These are phyloP conservation scores for Penicillium egyptiacum DNA, from an alignment of 495 filamentous ascomycete genomes.

Conservation along the genomic window DNA sequence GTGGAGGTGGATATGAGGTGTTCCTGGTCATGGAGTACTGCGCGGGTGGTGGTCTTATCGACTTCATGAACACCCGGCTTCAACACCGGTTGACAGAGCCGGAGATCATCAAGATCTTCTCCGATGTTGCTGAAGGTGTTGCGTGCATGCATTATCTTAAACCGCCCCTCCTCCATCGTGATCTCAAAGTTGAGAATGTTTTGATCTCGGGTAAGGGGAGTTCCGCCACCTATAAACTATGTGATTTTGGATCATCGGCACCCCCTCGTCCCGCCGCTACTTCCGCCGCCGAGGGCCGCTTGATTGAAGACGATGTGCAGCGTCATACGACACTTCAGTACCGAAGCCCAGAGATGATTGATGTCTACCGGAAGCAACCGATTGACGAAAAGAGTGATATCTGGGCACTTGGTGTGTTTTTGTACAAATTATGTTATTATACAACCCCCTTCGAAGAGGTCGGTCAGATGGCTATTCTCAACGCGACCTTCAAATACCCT, in stretches of 20 bases:
- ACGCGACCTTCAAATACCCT: slow-evolving; percentile 92
- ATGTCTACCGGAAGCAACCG: slow-evolving; percentile 92
- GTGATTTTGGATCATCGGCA: slow-evolving; percentile 95
- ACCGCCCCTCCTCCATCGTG: slow-evolving; percentile 87
- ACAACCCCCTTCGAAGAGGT: slow-evolving; percentile 98
- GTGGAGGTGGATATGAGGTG: slow-evolving; percentile 93
- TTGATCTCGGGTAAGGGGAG: slow-evolving; percentile 70
- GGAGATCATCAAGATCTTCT: slow-evolving; percentile 95
- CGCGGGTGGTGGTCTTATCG: slow-evolving; percentile 84
- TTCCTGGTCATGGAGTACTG: slow-evolving; percentile 97
- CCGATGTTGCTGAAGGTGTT: slow-evolving; percentile 91
- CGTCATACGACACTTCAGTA: slow-evolving; percentile 97
- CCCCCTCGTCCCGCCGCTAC: slow-evolving; percentile 80
- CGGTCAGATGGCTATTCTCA: slow-evolving; percentile 96
- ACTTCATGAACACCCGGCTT: slow-evolving; percentile 98
- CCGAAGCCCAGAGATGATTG: slow-evolving; percentile 96
- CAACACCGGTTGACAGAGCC: slow-evolving; percentile 97
- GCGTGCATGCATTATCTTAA: slow-evolving; percentile 99
- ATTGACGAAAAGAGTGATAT: slow-evolving; percentile 99
- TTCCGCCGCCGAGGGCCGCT: slow-evolving; percentile 77
- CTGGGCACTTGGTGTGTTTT: slow-evolving; percentile 91
- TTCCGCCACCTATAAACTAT: slow-evolving; percentile 80
- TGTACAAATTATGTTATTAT: slow-evolving; percentile 99
- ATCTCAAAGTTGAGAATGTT: slow-evolving; percentile 98
- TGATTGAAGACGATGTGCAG: slow-evolving; percentile 96